Conservation (phyloP, 495 filamentous ascomycete species). For the Neurospora terricola region DNA sequence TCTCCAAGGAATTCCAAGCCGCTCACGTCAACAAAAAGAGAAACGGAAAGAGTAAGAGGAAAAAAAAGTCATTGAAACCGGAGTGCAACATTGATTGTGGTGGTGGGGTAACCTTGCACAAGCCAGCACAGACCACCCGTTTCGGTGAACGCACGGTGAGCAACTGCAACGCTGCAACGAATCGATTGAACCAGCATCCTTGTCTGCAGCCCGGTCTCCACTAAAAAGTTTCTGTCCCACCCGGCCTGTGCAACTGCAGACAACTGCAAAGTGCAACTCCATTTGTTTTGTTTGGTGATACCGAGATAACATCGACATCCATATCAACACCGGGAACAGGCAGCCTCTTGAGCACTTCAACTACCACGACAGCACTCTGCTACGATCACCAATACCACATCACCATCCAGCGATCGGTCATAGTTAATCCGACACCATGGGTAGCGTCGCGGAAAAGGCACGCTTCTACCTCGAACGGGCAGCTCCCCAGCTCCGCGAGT, state of each 20-base stretch:
- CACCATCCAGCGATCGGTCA: not conserved
- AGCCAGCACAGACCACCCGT: not conserved
- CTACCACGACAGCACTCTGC: not conserved
- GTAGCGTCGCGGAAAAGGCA: conserved; percentile 80
- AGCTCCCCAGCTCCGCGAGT: conserved; percentile 82
- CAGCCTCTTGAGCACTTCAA: not conserved
- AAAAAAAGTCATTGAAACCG: no score
- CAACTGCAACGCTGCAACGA: not conserved
- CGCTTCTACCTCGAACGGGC: conserved; percentile 88
- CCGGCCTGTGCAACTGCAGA: not conserved
- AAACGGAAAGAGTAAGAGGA: not conserved
- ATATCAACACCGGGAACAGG: not conserved
- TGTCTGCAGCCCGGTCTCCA: conserved; percentile 8
- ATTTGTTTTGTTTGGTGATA: not conserved
- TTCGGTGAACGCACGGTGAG: conserved; percentile 6
- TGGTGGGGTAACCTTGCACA: not conserved
- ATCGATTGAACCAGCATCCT: not conserved
- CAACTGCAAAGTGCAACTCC: not conserved
- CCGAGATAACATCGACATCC: not conserved
- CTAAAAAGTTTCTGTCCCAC: conserved; percentile 25
- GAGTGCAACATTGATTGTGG: not conserved
- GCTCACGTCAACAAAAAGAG: not conserved
- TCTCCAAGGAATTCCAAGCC: not conserved
- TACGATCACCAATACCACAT: not conserved
- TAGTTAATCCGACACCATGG: conserved; percentile 43